Base-by-base conservation (phyloP, 495 filamentous ascomycete genomes). In the Aspergillus mulundensis region DNA sequence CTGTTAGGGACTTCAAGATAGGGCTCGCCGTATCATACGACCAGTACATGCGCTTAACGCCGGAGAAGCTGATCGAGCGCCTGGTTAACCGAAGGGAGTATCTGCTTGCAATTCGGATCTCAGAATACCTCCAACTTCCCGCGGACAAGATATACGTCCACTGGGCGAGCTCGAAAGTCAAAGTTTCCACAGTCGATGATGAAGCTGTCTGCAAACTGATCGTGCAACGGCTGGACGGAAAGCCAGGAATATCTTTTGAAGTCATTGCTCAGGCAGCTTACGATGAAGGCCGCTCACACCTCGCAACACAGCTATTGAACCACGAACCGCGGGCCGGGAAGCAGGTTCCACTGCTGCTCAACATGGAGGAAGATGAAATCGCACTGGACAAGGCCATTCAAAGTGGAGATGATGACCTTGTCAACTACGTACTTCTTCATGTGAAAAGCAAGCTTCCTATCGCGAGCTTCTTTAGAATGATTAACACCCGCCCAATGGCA, bases 361-460 rank as follows among this genome's bases (percentile, higher is more conserved):
- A 80, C 63, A 97, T 97, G 91, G 91, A 95, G 65, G 92, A 97
- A 69, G 94, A 96, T 59, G 89, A 91, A 54, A 84, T 97, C 10
- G 94, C 94, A 0, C 85, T 98, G 3, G 94, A 98, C 72, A 98
- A 97, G 66, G 94, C 94, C 24, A 90, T 97, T 53, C 90, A 96
- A 64, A 94, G 88, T 57, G 95, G 95, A 34, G 94, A 98, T 67
- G 89, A 91, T 0, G 94, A 98, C 63, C 80, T 98, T 16, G 81
- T 97, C 28, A 88, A 88, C 67, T 94, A 86, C 63, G 95, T 97
- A 12, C 83, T 98, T 21, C 77, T 95, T 4, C 86, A 94, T 43
- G 75, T 98, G 18, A 93, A 90, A 73, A 90, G 89, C 71, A 97
- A 95, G 64, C 81, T 96, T 11, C 90, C 95, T 6, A 79, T 97